Evolutionary conservation across 106 monocot species (phyloP), one percentile per base, ranked within the genome.

Genomic region (Chionographis japonica): DNA sequence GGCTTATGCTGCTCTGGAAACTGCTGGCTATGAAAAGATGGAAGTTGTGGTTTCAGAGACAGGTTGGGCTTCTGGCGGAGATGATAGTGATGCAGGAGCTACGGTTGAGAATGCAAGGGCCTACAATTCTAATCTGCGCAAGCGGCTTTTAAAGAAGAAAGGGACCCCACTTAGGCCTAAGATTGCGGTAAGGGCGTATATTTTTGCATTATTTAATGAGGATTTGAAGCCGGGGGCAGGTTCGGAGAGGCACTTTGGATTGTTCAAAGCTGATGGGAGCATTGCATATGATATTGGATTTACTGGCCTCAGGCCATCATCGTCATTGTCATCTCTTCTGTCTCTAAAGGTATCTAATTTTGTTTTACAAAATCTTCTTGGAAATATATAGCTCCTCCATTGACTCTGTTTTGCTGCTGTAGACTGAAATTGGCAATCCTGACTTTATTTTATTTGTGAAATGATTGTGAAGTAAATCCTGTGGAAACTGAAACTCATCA

Each of bases 161-260:
- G 91, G 94, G 55, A 95, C 94, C 17, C 94, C 91, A 38, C 75
- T 67, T 8, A 91, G 79, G 67, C 94, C 94, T 15, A 88, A 95
- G 68, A 81, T 65, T 63, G 69, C 57, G 37, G 71, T 91, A 3
- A 79, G 84, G 60, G 88, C 88, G 6, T 95, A 88, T 64, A 42
- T 91, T 4, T 95, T 95, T 86, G 85, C 94, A 1, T 74, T 95
- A 72, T 95, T 95, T 78, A 95, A 95, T 67, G 94, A 95, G 75
- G 68, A 95, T 80, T 69, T 68, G 43, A 95, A 95, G 74, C 52
- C 81, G 46, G 94, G 94, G 4, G 77, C 85, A 50, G 18, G 53
- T 13, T 95, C 94, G 56, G 94, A 95, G 79, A 85, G 64, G 64
- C 83, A 95, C 69, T 95, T 58, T 73, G 94, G 94, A 56, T 67